Evolutionary conservation across 768 basidiomycete species (phyloP).

Genomic region (Lactifluus volemus): DNA sequence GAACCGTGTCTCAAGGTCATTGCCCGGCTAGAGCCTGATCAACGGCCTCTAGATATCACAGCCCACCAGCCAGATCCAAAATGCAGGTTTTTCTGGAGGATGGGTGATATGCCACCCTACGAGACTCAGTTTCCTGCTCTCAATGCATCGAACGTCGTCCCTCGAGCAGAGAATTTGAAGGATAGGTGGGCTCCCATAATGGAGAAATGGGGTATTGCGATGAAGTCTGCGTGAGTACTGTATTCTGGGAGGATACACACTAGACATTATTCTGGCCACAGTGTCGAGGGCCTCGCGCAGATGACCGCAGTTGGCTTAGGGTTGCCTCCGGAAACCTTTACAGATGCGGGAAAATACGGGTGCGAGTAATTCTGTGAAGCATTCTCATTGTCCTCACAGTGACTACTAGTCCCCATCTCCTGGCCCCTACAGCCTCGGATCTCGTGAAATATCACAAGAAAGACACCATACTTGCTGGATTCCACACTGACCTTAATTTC

Average conservation of each 20-base stretch:
- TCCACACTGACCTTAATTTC: constrained; percentile 92
- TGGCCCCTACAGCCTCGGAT: constrained; percentile 93
- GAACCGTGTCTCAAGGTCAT: constrained; percentile 80
- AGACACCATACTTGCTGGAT: constrained; percentile 86
- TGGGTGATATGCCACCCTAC: constrained; percentile 68
- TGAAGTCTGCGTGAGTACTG: constrained; percentile 72
- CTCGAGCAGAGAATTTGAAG: constrained; percentile 47
- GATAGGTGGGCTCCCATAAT: constrained; percentile 63
- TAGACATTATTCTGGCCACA: constrained; percentile 25
- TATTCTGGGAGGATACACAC: not conserved
- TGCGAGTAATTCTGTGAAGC: constrained; percentile 26
- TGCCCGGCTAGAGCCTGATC: constrained; percentile 58
- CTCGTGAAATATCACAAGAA: constrained; percentile 67
- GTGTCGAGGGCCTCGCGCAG: constrained; percentile 78
- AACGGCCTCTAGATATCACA: constrained; percentile 79
- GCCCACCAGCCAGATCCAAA: constrained; percentile 86
- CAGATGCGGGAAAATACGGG: constrained; percentile 80
- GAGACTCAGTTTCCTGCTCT: constrained; percentile 67
- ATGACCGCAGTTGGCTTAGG: constrained; percentile 85
- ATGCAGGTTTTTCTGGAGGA: constrained; percentile 89
- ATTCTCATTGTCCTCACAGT: not conserved
- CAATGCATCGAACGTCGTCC: constrained; percentile 78
- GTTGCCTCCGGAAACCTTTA: constrained; percentile 58
- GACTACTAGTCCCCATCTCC: constrained; percentile 59
- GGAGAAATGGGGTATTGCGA: constrained; percentile 80